Conservation (phyloP, 106 monocot genomes). For the Platanthera zijinensis region DNA sequence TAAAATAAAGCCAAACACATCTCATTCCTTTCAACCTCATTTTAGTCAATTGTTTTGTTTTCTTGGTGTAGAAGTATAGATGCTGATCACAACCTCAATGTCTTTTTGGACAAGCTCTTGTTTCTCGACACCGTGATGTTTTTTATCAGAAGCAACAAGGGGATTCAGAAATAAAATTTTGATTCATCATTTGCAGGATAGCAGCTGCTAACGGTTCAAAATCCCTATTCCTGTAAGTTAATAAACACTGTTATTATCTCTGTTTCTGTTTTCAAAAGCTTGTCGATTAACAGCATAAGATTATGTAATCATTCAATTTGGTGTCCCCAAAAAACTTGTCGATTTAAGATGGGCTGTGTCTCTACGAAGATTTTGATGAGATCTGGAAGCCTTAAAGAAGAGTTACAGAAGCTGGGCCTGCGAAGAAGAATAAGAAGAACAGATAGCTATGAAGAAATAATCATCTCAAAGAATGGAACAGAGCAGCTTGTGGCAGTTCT, state of each 20-base stretch:
- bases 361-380: slow-evolving; percentile 43
- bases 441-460: slow-evolving; percentile 24
- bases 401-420: slow-evolving; percentile 18
- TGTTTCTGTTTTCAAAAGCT: not conserved
- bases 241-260: not conserved
- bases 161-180: not conserved
- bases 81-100: not conserved
- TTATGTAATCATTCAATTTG: not conserved
- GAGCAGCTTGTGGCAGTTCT: slow-evolving; percentile 53
- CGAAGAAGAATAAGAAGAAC: slow-evolving; percentile 30
- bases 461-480: slow-evolving; percentile 22
- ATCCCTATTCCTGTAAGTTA: not conserved
- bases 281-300: not conserved
- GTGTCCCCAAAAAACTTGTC: not conserved
- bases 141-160: not conserved
- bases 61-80: not conserved
- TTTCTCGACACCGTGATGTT: not conserved
- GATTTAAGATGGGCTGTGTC: slow-evolving; percentile 32
- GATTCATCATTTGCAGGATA: not conserved
- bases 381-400: slow-evolving; percentile 46
- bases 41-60: not conserved
- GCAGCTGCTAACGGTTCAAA: not conserved
- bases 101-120: not conserved
- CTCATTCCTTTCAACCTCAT: not conserved
- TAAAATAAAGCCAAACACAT: not conserved